Evolutionary conservation across 2,329 filamentous ascomycete species (phyloP).

Genomic region (Monosporascus sp.): DNA sequence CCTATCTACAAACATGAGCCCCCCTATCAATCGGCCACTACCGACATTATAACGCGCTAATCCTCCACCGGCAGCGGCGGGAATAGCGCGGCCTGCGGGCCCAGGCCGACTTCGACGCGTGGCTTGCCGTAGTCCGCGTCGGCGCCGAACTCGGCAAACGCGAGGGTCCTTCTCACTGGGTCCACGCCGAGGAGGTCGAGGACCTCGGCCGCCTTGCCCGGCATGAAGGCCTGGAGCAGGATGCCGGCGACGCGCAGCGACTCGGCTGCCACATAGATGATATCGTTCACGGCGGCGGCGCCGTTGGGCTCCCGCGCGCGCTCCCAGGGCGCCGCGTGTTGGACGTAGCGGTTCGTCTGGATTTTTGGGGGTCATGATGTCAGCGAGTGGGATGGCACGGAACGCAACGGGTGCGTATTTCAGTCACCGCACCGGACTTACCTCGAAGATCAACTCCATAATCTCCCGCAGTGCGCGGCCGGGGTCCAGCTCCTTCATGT

Average conservation of each 20-base stretch:
- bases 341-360: constrained; percentile 64
- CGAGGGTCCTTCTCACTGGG: constrained; percentile 54
- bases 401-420: not conserved
- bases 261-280: constrained; percentile 69
- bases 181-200: constrained; percentile 75
- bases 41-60: constrained; percentile 14
- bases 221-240: constrained; percentile 87
- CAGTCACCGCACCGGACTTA: constrained; percentile 27
- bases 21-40: not conserved
- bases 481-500: constrained; percentile 62
- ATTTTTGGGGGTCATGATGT: not conserved
- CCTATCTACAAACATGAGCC: not conserved
- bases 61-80: constrained; percentile 42
- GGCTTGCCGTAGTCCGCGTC: constrained; percentile 66
- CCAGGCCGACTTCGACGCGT: constrained; percentile 26
- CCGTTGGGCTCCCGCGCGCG: constrained; percentile 34
- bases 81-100: constrained; percentile 43
- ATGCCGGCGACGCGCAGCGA: constrained; percentile 75
- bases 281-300: constrained; percentile 42
- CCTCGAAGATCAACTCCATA: constrained; percentile 56
- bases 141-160: constrained; percentile 54
- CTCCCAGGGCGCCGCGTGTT: constrained; percentile 64
- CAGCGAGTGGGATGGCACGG: not conserved
- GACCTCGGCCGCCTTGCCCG: constrained; percentile 64
- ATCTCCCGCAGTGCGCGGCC: constrained; percentile 60